Evolutionary conservation across 768 basidiomycete genomes (phyloP).

Genomic region (Tylopilus balloui): DNA sequence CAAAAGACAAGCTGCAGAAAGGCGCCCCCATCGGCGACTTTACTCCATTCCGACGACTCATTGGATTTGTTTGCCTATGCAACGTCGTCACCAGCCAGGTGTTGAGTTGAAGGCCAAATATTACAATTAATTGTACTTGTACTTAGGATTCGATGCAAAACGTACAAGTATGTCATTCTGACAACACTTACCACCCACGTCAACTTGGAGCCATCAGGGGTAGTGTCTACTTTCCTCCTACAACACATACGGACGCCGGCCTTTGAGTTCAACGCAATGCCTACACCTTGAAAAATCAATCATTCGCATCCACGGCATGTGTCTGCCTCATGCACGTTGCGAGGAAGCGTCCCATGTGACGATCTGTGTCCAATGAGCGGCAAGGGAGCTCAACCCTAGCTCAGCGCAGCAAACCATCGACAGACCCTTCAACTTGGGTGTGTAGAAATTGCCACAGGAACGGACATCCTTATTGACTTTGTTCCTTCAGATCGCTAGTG

Average conservation of each 20-base stretch:
- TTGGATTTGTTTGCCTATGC: constrained; percentile 45
- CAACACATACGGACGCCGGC: neutral
- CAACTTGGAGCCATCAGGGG: too few species aligned
- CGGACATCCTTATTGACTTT: neutral
- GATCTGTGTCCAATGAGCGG: neutral
- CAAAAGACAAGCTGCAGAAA: constrained; percentile 4
- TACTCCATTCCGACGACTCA: constrained; percentile 43
- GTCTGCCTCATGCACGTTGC: constrained; percentile 19
- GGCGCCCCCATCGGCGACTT: neutral
- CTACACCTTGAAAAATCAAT: neutral
- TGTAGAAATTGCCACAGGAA: neutral
- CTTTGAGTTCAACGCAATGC: neutral
- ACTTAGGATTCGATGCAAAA: neutral
- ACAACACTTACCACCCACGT: too few species aligned
- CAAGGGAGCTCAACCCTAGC: neutral
- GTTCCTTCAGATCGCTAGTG: constrained; percentile 4
- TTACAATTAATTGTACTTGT: neutral
- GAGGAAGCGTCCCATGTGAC: constrained; percentile 4
- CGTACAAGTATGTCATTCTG: too few species aligned
- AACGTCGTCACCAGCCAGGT: constrained; percentile 28
- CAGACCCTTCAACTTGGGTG: neutral
- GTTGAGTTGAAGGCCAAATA: constrained; percentile 7
- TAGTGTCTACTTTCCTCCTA: neutral
- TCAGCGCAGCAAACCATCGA: neutral
- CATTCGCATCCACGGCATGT: constrained; percentile 9